These are phyloP conservation scores for Fusarium tupiense DNA, from an alignment of 2,329 filamentous ascomycete species.

Conservation along the genomic window DNA sequence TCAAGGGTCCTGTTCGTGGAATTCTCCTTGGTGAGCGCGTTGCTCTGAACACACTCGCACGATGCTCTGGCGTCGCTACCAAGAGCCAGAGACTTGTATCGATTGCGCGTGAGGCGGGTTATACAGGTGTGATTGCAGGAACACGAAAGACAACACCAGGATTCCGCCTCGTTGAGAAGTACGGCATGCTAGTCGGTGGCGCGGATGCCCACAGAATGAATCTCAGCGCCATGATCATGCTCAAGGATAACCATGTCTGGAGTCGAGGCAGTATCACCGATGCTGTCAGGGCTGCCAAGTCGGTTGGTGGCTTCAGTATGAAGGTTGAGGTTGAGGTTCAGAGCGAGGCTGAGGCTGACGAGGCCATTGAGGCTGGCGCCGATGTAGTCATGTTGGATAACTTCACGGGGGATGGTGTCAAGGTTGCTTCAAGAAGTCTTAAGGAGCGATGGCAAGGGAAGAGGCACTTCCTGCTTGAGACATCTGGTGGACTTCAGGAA, in stretches of 20 bases:
- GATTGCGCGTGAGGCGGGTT: conserved; percentile 73
- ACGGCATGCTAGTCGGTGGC: conserved; percentile 94
- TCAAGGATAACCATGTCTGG: conserved; percentile 99
- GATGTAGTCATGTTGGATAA: conserved; percentile 99
- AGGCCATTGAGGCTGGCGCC: conserved; percentile 89
- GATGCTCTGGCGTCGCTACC: conserved; percentile 91
- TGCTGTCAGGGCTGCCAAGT: conserved; percentile 84
- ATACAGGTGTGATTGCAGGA: conserved; percentile 85
- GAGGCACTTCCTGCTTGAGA: conserved; percentile 83
- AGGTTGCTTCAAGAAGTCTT: conserved; percentile 75
- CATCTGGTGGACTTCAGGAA: conserved; percentile 87
- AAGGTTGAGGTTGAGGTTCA: conserved; percentile 98
- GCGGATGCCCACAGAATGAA: conserved; percentile 94
- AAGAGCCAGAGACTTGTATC: conserved; percentile 66
- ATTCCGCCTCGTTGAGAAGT: conserved; percentile 96
- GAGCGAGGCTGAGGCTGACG: conserved; percentile 86
- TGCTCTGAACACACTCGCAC: conserved; percentile 87
- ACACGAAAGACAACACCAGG: conserved; percentile 98
- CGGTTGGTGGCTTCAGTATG: conserved; percentile 86
- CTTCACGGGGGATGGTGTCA: conserved; percentile 83
- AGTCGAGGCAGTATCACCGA: conserved; percentile 86
- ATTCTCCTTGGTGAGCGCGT: conserved; percentile 93
- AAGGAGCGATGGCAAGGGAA: conserved; percentile 83
- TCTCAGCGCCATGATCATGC: conserved; percentile 94
- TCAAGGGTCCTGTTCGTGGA: conserved; percentile 80